Percentiles rank a stretch among this genome's conserved stretches.
These are phyloP conservation scores for Chlamydomonas eustigma DNA, from an alignment of 139 green algal species.

Conservation along the genomic window DNA sequence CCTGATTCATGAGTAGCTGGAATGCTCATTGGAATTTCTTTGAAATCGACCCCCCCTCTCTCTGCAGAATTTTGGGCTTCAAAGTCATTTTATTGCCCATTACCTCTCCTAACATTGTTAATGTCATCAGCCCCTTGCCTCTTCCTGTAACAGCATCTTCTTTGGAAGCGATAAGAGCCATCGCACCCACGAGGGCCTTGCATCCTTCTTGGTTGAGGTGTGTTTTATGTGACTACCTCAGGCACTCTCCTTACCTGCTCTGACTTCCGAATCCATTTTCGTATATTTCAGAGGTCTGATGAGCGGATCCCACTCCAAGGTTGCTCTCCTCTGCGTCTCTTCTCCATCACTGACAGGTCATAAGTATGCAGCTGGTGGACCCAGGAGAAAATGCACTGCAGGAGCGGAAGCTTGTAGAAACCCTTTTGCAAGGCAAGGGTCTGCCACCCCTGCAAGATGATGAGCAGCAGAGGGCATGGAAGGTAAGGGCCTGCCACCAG, in stretches of 20 bases:
- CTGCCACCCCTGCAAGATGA: not conserved
- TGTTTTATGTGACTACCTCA: not conserved
- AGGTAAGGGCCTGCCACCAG: too few relatives aligned
- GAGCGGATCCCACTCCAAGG: too few relatives aligned
- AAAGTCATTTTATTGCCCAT: too few relatives aligned
- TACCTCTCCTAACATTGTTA: too few relatives aligned
- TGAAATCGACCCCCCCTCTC: too few relatives aligned
- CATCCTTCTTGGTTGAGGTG: not conserved
- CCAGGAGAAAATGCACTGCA: not conserved
- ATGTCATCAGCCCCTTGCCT: not conserved
- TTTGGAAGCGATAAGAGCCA: not conserved
- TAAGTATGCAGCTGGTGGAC: not conserved
- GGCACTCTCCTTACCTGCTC: not conserved
- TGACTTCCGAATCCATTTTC: too few relatives aligned
- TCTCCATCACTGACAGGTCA: not conserved
- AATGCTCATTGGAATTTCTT: too few relatives aligned
- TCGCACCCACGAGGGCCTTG: not conserved
- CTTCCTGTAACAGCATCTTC: not conserved
- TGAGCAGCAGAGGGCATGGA: not conserved
- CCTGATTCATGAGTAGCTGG: too few relatives aligned
- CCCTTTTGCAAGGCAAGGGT: not conserved
- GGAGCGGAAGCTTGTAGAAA: not conserved
- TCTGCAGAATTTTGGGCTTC: too few relatives aligned
- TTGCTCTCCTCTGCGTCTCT: not conserved
- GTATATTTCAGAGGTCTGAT: too few relatives aligned